Evolutionary conservation across 1,139 yeast genomes (phyloP).

Genomic region (Pneumocystis wakefieldiae): DNA sequence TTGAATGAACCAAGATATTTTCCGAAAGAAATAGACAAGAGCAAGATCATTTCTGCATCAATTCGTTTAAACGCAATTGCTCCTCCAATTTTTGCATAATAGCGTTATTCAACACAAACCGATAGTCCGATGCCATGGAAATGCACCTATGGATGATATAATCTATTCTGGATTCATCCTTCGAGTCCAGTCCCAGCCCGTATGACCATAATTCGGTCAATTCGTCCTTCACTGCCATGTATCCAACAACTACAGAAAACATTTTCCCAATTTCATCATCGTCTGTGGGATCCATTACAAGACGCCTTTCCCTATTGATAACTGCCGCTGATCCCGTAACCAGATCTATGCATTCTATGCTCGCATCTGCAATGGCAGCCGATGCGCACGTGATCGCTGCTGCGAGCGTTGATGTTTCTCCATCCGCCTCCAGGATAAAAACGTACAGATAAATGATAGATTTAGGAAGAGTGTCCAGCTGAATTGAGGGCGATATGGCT

Average conservation of each 20-base stretch:
- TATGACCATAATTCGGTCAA: conserved; percentile 22
- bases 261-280: conserved; percentile 3
- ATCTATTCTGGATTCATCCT: neutral
- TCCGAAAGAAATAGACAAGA: too few relatives aligned
- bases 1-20: too few relatives aligned
- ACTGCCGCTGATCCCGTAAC: conserved; percentile 33
- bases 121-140: neutral
- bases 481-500: conserved; percentile 44
- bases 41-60: neutral
- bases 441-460: conserved; percentile 71
- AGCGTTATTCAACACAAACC: neutral
- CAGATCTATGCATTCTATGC: conserved; percentile 61
- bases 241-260: conserved; percentile 30
- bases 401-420: conserved; percentile 20
- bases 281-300: neutral
- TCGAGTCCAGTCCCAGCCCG: neutral
- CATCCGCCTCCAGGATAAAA: conserved; percentile 38
- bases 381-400: conserved; percentile 42
- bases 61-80: neutral
- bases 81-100: neutral
- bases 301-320: conserved; percentile 2
- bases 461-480: conserved; percentile 69
- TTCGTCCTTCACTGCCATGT: conserved; percentile 40
- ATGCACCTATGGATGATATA: neutral
- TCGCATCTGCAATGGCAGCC: conserved; percentile 69